Evolutionary conservation across 306 rosid genomes (phyloP).

Genomic region (Hippophae gyantsensis): DNA sequence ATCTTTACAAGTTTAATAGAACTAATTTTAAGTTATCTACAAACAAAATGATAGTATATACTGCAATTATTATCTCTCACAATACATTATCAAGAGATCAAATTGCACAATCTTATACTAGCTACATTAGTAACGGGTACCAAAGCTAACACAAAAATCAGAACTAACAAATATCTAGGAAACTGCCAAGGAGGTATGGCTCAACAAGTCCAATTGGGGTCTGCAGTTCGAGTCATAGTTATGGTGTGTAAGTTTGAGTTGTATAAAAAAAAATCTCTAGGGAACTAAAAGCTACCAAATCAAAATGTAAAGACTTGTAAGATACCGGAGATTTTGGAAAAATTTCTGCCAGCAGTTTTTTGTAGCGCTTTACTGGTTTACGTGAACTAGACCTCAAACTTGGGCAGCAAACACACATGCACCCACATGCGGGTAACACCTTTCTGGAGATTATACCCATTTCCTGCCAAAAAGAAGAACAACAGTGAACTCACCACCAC

Average conservation of each 20-base stretch:
- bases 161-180: not conserved
- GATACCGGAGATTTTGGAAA: conserved; percentile 62
- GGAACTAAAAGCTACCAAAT: not conserved
- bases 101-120: no score
- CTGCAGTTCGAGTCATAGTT: no score
- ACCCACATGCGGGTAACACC: conserved; percentile 90
- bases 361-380: conserved; percentile 94
- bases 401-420: conserved; percentile 97
- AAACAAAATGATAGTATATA: not conserved
- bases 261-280: not conserved
- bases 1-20: no score
- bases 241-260: not conserved
- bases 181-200: no score
- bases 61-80: not conserved
- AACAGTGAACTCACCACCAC: conserved; percentile 5
- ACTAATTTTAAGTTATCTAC: not conserved
- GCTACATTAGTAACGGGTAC: no score
- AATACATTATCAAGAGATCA: not conserved
- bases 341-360: conserved; percentile 77
- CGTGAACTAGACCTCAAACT: conserved; percentile 92
- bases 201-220: no score
- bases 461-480: conserved; percentile 29
- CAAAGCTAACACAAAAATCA: not conserved
- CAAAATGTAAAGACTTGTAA: not conserved
- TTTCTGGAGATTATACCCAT: conserved; percentile 91